Evolutionary conservation across 306 rosid species (phyloP).

Genomic region (Luffa acutangula): DNA sequence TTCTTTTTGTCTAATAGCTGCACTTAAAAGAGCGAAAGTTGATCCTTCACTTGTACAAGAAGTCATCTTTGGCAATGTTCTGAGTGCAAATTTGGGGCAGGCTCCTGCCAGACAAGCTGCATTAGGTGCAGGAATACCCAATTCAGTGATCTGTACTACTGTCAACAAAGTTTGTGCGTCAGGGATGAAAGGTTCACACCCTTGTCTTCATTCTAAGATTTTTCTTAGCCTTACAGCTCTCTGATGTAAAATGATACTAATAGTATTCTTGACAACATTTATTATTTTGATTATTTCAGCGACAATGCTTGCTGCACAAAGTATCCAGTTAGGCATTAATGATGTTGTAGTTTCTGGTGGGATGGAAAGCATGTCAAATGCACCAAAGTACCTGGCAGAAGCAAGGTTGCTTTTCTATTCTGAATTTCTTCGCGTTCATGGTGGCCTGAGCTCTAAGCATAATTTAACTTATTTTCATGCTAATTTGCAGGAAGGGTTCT

Average conservation of each 20-base stretch:
- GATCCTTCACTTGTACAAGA: constrained; percentile 88
- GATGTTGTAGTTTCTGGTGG: constrained; percentile 99
- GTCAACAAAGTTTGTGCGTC: constrained; percentile 98
- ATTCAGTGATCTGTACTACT: constrained; percentile 74
- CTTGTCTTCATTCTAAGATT: neutral
- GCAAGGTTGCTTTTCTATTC: constrained; percentile 58
- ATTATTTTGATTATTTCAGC: constrained; percentile 42
- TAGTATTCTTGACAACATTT: neutral
- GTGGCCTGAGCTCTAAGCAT: constrained; percentile 12
- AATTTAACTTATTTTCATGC: constrained; percentile 15
- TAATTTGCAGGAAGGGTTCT: constrained; percentile 88
- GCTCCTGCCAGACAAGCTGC: constrained; percentile 99
- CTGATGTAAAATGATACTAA: neutral
- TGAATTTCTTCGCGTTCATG: neutral
- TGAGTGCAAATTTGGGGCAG: constrained; percentile 97
- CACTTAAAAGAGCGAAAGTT: constrained; percentile 82
- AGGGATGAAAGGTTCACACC: constrained; percentile 74
- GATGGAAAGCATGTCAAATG: constrained; percentile 97
- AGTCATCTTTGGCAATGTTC: constrained; percentile 89
- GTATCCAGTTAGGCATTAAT: constrained; percentile 88
- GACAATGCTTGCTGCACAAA: constrained; percentile 91
- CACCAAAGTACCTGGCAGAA: constrained; percentile 84
- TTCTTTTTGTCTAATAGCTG: constrained; percentile 37
- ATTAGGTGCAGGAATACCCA: constrained; percentile 85
- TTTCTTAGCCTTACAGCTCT: neutral